phyloP scores from a whole-genome alignment of 176 grass and related monocot genomes.

The Bromus sterilis region DNA sequence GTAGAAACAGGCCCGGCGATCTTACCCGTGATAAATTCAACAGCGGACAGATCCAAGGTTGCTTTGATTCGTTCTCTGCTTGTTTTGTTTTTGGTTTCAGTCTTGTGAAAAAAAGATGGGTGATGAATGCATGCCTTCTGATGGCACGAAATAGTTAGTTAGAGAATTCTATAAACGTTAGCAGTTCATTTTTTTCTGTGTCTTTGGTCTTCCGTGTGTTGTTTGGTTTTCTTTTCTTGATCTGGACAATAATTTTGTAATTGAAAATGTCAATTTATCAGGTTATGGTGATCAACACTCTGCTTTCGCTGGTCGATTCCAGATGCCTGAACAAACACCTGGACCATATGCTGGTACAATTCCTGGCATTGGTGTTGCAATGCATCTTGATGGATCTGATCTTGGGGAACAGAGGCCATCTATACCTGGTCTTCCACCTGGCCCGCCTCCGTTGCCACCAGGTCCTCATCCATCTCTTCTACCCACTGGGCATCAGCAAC shows the following conservation, averaged over 20 bases:
- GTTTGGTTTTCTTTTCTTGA: not conserved
- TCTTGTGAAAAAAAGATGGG: not conserved
- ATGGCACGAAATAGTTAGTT: not conserved
- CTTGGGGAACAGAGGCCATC: constrained; percentile 54
- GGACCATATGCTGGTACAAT: constrained; percentile 75
- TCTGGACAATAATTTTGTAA: not conserved
- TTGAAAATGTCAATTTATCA: constrained; percentile 26
- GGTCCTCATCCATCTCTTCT: constrained; percentile 97
- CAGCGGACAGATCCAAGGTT: constrained; percentile 62
- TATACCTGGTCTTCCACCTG: constrained; percentile 66
- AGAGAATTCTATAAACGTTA: not conserved
- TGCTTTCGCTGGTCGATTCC: constrained; percentile 51
- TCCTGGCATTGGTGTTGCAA: constrained; percentile 77
- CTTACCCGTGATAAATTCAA: constrained; percentile 84
- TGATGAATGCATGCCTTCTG: not conserved
- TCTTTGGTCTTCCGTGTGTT: not conserved
- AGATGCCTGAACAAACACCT: constrained; percentile 58
- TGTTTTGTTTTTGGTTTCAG: constrained; percentile 3
- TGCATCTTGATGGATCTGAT: constrained; percentile 77
- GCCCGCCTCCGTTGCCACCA: constrained; percentile 83
- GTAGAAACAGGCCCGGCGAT: constrained; percentile 97
- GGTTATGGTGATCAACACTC: constrained; percentile 88
- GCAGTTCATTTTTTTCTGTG: not conserved
- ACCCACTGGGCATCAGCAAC: constrained; percentile 67
- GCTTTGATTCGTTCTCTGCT: constrained; percentile 10